Evolutionary conservation across 306 rosid species (phyloP).

Genomic region (Cucurbita moschata): DNA sequence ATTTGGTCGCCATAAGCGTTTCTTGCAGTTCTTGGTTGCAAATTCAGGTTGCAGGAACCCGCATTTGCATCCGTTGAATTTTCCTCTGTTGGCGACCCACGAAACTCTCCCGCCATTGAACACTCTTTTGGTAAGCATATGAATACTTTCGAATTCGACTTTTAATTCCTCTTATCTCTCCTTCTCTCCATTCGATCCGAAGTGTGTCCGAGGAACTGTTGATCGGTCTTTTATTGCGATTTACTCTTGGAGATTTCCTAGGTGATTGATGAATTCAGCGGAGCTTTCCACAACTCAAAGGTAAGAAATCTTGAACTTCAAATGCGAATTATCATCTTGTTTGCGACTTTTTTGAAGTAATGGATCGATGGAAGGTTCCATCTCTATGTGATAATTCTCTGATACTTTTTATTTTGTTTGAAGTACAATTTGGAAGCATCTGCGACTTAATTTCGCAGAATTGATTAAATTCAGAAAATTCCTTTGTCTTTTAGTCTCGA

Average conservation of each 20-base stretch:
- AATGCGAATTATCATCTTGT: neutral
- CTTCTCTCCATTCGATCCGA: neutral
- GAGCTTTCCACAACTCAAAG: neutral
- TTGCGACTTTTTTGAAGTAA: neutral
- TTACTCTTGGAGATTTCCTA: neutral
- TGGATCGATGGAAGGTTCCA: neutral
- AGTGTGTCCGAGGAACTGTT: neutral
- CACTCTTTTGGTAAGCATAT: neutral
- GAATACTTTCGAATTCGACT: neutral
- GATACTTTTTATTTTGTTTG: neutral
- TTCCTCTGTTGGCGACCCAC: neutral
- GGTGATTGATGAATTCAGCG: neutral
- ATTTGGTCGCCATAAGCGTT: neutral
- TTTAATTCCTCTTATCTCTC: neutral
- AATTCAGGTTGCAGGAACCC: neutral
- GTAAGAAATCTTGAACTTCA: neutral
- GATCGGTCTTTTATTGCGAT: neutral
- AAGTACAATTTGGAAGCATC: neutral
- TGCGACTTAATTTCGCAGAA: neutral
- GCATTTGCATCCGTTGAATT: neutral
- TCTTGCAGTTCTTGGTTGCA: neutral
- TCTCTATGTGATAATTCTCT: neutral
- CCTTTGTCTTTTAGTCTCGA: neutral
- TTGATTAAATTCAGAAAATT: neutral
- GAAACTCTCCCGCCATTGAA: neutral